phyloP scores from a whole-genome alignment of 768 basidiomycete species.

The Suillus fuscotomentosus region DNA sequence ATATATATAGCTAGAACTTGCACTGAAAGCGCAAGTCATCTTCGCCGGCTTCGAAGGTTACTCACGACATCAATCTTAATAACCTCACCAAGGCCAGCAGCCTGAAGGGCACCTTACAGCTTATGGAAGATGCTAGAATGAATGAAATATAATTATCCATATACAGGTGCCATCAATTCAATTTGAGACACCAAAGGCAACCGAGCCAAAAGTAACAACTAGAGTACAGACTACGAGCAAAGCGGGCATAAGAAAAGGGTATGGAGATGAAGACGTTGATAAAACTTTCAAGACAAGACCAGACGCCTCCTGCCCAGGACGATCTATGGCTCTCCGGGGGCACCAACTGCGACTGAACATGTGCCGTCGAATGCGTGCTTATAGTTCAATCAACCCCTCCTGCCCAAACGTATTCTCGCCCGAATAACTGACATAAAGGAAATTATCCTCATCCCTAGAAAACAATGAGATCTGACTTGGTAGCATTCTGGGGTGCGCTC shows the following conservation, averaged over 20 bases:
- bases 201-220: conserved; percentile 17
- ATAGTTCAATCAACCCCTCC: conserved; percentile 32
- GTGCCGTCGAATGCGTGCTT: conserved; percentile 16
- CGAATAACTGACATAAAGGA: conserved; percentile 97
- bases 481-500: conserved; percentile 30
- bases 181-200: conserved; percentile 15
- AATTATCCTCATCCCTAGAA: conserved; percentile 94
- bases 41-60: background rate
- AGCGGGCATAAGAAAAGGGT: conserved; percentile 20
- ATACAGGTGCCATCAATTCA: conserved; percentile 19
- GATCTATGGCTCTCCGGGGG: conserved; percentile 24
- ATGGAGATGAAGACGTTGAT: conserved; percentile 20
- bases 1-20: background rate
- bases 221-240: conserved; percentile 28
- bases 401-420: conserved; percentile 95
- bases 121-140: background rate
- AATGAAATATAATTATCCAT: conserved; percentile 13
- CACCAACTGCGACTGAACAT: conserved; percentile 14
- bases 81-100: background rate
- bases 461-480: conserved; percentile 25
- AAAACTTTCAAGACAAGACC: conserved; percentile 7
- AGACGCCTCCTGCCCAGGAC: conserved; percentile 24
- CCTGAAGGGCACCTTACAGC: background rate
- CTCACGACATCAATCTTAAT: background rate
- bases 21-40: background rate